phyloP scores from a whole-genome alignment of 23 red algal genomes.

The Gracilariopsis chorda region DNA sequence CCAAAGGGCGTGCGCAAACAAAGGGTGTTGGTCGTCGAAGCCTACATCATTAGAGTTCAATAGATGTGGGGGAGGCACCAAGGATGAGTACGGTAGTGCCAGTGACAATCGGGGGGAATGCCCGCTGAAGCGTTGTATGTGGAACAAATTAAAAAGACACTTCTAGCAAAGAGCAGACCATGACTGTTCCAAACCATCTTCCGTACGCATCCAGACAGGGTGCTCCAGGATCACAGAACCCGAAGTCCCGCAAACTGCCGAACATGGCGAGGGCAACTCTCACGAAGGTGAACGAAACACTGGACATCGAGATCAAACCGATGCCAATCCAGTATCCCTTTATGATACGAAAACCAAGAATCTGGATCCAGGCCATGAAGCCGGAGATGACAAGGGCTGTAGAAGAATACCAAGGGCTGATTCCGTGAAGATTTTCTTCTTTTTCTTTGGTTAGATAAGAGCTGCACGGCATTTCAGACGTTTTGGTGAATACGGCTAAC shows the following conservation, averaged over 20 bases:
- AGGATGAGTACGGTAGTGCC: conserved; percentile 71
- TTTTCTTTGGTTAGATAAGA: conserved; percentile 64
- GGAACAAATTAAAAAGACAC: conserved; percentile 66
- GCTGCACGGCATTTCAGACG: conserved; percentile 18
- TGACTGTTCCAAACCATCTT: conserved; percentile 61
- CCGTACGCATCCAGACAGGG: conserved; percentile 84
- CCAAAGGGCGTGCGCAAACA: conserved; percentile 48
- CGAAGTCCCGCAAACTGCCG: conserved; percentile 6
- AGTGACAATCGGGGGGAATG: conserved; percentile 76
- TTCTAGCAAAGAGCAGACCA: conserved; percentile 67
- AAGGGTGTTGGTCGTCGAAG: neutral
- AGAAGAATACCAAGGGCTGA: conserved; percentile 42
- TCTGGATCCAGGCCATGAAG: conserved; percentile 70
- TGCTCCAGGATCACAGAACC: neutral
- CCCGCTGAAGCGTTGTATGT: neutral
- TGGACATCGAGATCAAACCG: conserved; percentile 69
- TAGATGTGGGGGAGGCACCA: conserved; percentile 19
- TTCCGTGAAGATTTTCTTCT: conserved; percentile 19
- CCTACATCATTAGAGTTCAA: conserved; percentile 61
- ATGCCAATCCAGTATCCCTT: conserved; percentile 65
- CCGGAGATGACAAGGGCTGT: conserved; percentile 67
- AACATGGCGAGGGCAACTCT: conserved; percentile 64
- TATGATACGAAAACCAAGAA: conserved; percentile 34
- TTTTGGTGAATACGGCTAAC: neutral
- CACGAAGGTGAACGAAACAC: conserved; percentile 69